Base-by-base conservation (phyloP, 495 filamentous ascomycete genomes). In the Penicillium egyptiacum region DNA sequence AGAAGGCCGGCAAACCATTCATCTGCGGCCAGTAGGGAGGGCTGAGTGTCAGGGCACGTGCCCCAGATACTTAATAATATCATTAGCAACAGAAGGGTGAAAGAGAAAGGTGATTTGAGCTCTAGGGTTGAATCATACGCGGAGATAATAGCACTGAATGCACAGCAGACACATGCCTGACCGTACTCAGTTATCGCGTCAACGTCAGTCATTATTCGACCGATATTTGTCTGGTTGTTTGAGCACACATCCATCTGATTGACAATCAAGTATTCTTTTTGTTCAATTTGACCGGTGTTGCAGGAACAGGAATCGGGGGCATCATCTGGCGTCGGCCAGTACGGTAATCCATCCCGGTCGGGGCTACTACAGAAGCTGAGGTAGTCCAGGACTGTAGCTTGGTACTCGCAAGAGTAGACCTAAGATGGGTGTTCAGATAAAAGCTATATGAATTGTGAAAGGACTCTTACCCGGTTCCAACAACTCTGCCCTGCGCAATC, bases 391-490 rank as follows among this genome's bases (percentile, higher is more conserved):
- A 57, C 60, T 7, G 61, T 60, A 9, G 39, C 11, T 55, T 70
- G 64, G 23, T 68, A 70, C 53, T 70, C 64, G 51, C 67, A 67
- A 25, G 62, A 63, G 49, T 70, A 70, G 42, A 58, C 58, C 61
- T 67, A n/a, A 33, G 8, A 40, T 47, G 16, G 3, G 20, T 40
- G 2, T 42, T 53, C 10, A 53, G 37, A 20, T 17, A 4, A 5
- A 35, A 16, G 5, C 5, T 16, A 35, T 5, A 33, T 37, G 30
- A 23, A 35, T 7, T 23, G 12, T 12, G 4, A 3, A 12, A 8
- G 41, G 20, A 20, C 7, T 31, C 33, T n/a, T 45, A 70, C 67
- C 53, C 62, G 54, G n/a, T 70, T 67, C 64, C 64, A 70, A 12
- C 64, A 70, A 23, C 56, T 59, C 5, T 52, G 41, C 3, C 60